These are phyloP conservation scores for Sporothrix variecibatus DNA, from an alignment of 2,329 filamentous ascomycete genomes.

Conservation along the genomic window DNA sequence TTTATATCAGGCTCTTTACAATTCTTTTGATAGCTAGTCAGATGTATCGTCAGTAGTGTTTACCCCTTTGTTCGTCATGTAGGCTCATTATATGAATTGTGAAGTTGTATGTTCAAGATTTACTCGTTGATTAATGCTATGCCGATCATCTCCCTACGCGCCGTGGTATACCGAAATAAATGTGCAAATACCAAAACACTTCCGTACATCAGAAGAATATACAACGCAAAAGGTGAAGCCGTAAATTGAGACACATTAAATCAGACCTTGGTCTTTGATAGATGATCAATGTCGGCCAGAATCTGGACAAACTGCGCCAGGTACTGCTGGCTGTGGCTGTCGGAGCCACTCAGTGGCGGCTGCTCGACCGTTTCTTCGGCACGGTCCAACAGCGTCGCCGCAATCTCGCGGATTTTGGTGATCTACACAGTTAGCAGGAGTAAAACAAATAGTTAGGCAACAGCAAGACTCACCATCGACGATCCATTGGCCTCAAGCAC, in stretches of 20 bases:
- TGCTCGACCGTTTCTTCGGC: conserved; percentile 17
- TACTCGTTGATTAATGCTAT: too few species aligned
- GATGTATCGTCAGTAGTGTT: too few species aligned
- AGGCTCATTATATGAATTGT: too few species aligned
- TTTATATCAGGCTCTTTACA: too few species aligned
- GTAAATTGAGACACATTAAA: too few species aligned
- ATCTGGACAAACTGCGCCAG: conserved; percentile 26
- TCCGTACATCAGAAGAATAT: not conserved
- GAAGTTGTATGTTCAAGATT: too few species aligned
- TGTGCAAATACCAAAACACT: not conserved
- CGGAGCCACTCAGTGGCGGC: not conserved
- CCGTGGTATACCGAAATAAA: conserved; percentile 1
- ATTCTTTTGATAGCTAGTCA: too few species aligned
- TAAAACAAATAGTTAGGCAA: not conserved
- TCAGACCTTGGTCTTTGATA: conserved; percentile 5
- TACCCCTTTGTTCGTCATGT: too few species aligned
- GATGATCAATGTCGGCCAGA: conserved; percentile 22
- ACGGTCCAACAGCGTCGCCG: conserved; percentile 32
- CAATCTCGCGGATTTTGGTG: conserved; percentile 35
- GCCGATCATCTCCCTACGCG: not conserved
- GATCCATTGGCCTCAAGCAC: conserved; percentile 33
- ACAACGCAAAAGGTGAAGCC: too few species aligned
- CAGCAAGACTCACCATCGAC: conserved; percentile 28
- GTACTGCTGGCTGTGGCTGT: conserved; percentile 22
- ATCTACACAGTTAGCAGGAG: not conserved